Conservation (phyloP, 306 rosid genomes). For the Gynostemma pentaphyllum region DNA sequence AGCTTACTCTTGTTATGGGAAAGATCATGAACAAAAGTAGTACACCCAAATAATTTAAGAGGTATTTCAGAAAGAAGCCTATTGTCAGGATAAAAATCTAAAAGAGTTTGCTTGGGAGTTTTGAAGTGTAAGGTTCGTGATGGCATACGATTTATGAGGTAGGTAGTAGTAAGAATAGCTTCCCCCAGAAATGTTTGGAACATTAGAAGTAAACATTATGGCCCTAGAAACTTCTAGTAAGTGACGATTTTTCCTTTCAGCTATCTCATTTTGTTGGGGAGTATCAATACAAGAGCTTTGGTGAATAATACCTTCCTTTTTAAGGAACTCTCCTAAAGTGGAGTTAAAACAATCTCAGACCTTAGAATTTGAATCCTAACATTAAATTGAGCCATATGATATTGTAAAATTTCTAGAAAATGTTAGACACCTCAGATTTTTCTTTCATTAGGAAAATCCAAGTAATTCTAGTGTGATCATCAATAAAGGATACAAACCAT, state of each 20-base stretch:
- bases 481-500: background rate
- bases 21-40: no score
- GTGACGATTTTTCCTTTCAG: background rate
- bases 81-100: no score
- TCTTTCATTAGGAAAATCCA: no score
- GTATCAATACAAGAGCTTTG: background rate
- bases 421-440: background rate
- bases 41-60: no score
- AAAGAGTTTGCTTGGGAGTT: no score
- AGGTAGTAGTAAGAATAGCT: background rate
- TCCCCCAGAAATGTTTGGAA: background rate
- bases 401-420: background rate
- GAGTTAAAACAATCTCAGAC: background rate
- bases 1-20: no score
- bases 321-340: background rate
- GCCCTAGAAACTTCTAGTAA: background rate
- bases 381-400: background rate
- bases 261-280: background rate
- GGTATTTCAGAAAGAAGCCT: no score
- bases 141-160: background rate
- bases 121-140: no score
- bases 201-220: background rate
- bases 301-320: background rate
- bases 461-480: background rate
- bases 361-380: background rate